phyloP scores from a whole-genome alignment of 257 asterid species.

The Solanum bulbocastanum region DNA sequence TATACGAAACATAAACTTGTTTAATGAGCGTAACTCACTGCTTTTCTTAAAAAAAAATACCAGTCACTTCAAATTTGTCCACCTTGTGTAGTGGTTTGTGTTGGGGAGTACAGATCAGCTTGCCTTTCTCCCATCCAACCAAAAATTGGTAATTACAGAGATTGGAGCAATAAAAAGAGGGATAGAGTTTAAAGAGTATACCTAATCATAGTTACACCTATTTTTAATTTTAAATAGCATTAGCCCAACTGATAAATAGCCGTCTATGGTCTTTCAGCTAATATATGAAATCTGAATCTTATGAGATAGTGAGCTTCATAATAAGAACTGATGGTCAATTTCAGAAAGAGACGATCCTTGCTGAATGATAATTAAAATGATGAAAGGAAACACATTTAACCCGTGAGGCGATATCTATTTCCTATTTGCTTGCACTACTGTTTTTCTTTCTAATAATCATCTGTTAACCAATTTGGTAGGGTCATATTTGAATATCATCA shows the following conservation, averaged over 20 bases:
- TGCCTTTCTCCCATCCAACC: not conserved
- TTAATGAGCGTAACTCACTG: not conserved
- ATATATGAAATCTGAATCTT: not conserved
- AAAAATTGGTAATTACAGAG: not conserved
- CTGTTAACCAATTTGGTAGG: constrained; percentile 32
- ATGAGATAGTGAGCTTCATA: not conserved
- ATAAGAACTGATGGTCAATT: not conserved
- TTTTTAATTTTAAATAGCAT: not conserved
- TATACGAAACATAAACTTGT: not conserved
- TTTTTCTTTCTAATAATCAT: not conserved
- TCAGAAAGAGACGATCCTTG: not conserved
- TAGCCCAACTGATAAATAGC: not conserved
- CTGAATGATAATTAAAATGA: not conserved
- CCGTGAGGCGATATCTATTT: not conserved
- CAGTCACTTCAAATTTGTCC: not conserved
- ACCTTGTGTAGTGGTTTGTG: not conserved
- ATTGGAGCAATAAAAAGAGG: not conserved
- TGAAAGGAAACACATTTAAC: not conserved
- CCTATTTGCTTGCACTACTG: not conserved
- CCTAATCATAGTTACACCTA: not conserved
- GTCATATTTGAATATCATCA: constrained; percentile 58
- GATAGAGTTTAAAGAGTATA: not conserved
- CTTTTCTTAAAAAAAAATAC: not conserved
- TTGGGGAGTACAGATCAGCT: not conserved
- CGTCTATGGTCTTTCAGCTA: not conserved